Evolutionary conservation across 768 basidiomycete species (phyloP).

Genomic region (Tephrocybe sp.): DNA sequence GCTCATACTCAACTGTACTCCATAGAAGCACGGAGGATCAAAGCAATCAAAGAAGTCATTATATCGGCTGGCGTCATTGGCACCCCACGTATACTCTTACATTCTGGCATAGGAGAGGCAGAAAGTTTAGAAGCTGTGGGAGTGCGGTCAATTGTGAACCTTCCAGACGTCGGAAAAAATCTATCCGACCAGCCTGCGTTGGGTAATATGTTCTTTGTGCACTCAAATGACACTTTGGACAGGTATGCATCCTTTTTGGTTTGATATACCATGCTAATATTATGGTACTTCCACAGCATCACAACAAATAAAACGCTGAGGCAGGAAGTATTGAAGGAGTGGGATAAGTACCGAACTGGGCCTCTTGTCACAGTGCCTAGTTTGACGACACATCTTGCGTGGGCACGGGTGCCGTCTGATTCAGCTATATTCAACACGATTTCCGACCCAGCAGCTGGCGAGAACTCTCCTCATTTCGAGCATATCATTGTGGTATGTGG

Average conservation of each 20-base stretch:
- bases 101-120: conserved; percentile 34
- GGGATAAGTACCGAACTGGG: conserved; percentile 19
- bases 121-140: conserved; percentile 19
- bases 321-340: conserved; percentile 19
- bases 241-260: neutral
- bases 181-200: conserved; percentile 27
- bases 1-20: neutral
- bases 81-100: conserved; percentile 31
- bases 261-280: neutral
- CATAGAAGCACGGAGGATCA: conserved; percentile 2
- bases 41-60: conserved; percentile 11
- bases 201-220: conserved; percentile 23
- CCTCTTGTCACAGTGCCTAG: conserved; percentile 20
- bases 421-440: conserved; percentile 13
- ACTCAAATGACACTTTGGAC: conserved; percentile 25
- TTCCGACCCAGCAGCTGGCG: conserved; percentile 27
- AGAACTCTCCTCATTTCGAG: conserved; percentile 19
- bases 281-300: conserved; percentile 1
- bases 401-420: conserved; percentile 19
- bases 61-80: conserved; percentile 31
- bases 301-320: conserved; percentile 11
- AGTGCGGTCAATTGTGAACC: conserved; percentile 21
- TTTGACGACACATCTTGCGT: conserved; percentile 20
- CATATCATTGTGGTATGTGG: neutral
- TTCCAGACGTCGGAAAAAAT: conserved; percentile 30